Conservation (phyloP, 2,329 filamentous ascomycete species). For the Paracoccidioides brasiliensis region DNA sequence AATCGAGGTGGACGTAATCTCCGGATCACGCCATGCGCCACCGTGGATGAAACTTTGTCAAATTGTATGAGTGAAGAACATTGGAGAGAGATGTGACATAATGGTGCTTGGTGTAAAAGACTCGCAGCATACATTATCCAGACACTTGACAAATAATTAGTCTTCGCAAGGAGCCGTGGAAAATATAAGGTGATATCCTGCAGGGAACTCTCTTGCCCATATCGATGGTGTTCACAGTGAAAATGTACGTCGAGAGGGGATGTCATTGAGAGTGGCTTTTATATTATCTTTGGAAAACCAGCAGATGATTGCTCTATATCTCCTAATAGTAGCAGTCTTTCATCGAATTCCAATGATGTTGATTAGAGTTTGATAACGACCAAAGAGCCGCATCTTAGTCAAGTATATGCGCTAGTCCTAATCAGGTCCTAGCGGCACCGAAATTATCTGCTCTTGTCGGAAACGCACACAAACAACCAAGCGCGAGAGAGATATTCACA, state of each 20-base stretch:
- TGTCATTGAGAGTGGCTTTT: neutral
- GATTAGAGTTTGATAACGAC: neutral
- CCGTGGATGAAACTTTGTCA: conserved; percentile 33
- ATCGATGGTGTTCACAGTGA: conserved; percentile 15
- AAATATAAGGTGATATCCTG: conserved; percentile 22
- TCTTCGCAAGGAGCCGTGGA: conserved; percentile 9
- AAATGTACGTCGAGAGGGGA: neutral
- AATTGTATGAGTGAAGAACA: neutral
- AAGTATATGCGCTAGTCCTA: neutral
- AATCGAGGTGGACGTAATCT: conserved; percentile 25
- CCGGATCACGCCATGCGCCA: conserved; percentile 37
- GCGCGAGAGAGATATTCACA: neutral
- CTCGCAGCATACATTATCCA: conserved; percentile 28
- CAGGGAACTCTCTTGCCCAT: conserved; percentile 17
- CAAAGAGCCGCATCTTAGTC: neutral
- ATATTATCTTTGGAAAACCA: too few relatives aligned
- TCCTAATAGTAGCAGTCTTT: neutral
- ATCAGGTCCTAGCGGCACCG: neutral
- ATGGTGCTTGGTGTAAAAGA: neutral
- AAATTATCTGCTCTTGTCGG: conserved; percentile 3
- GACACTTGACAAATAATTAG: conserved; percentile 16
- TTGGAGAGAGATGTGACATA: neutral
- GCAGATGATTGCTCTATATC: neutral
- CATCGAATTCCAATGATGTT: neutral
- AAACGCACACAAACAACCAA: conserved; percentile 3